Conservation (phyloP, 768 basidiomycete species). For the Suillus cothurnatus region DNA sequence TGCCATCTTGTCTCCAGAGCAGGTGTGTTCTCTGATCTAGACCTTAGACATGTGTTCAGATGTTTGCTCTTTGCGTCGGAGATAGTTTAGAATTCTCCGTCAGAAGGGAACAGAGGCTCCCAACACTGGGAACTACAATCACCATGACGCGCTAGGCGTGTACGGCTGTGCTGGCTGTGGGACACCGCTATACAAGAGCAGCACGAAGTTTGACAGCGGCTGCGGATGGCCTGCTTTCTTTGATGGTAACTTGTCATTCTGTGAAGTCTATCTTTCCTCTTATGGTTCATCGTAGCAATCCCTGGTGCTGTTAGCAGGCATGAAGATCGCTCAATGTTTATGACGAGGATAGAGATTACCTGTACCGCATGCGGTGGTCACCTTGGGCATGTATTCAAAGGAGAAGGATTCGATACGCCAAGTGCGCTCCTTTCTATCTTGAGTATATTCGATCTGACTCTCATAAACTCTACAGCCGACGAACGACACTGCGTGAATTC, state of each 20-base stretch:
- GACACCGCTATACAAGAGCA: conserved; percentile 84
- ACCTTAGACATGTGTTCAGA: neutral
- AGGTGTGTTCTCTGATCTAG: conserved; percentile 51
- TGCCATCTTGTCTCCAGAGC: conserved; percentile 76
- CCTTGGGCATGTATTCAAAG: conserved; percentile 94
- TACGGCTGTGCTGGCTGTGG: conserved; percentile 82
- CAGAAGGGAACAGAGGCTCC: conserved; percentile 85
- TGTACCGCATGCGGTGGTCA: conserved; percentile 93
- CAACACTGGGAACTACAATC: conserved; percentile 79
- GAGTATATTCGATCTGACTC: neutral
- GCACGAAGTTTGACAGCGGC: conserved; percentile 89
- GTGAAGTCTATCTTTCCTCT: neutral
- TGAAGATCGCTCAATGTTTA: conserved; percentile 48
- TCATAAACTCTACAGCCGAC: conserved; percentile 50
- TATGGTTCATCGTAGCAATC: conserved; percentile 56
- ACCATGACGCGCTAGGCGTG: conserved; percentile 63
- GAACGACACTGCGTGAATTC: conserved; percentile 93
- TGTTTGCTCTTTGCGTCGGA: neutral
- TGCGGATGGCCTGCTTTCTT: conserved; percentile 99
- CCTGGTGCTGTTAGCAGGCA: conserved; percentile 86
- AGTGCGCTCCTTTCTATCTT: conserved; percentile 47
- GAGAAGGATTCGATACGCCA: conserved; percentile 80
- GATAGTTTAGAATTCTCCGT: conserved; percentile 81
- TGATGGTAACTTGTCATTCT: conserved; percentile 56
- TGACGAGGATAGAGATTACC: conserved; percentile 81